Conservation (phyloP, 768 basidiomycete species). For the Termitomyces sp. region DNA sequence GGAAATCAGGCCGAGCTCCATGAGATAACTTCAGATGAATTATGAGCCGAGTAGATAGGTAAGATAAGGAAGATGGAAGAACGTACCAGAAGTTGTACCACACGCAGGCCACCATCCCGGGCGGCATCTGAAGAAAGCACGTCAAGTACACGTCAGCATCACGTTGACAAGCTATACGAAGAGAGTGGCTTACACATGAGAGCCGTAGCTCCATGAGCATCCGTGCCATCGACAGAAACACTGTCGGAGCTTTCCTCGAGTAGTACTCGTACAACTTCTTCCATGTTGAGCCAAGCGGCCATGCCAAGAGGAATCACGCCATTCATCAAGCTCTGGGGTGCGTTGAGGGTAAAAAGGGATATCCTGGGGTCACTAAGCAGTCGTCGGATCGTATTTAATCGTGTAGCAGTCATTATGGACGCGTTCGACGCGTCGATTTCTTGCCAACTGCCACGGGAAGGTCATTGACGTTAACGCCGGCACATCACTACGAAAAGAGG, state of each 20-base stretch:
- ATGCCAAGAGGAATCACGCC: conserved; percentile 75
- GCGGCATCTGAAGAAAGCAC: conserved; percentile 53
- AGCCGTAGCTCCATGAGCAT: conserved; percentile 70
- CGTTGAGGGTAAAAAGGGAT: conserved; percentile 66
- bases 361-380: conserved; percentile 51
- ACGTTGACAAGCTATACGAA: conserved; percentile 8
- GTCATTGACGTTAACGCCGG: conserved; percentile 1
- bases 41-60: conserved; percentile 4
- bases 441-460: conserved; percentile 47
- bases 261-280: conserved; percentile 53
- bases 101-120: conserved; percentile 63
- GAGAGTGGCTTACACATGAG: conserved; percentile 66
- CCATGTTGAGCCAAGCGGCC: conserved; percentile 72
- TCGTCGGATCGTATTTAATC: conserved; percentile 51
- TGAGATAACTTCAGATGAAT: conserved; percentile 44
- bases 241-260: conserved; percentile 55
- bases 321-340: conserved; percentile 62
- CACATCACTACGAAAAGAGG: not conserved
- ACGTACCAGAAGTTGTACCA: conserved; percentile 63
- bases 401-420: conserved; percentile 54
- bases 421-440: conserved; percentile 64
- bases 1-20: conserved; percentile 68
- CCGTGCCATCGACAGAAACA: conserved; percentile 70
- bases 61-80: not conserved
- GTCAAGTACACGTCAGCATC: conserved; percentile 13